Evolutionary conservation across 2,329 filamentous ascomycete genomes (phyloP), one percentile per base, ranked within the genome.

Genomic region (Sarocladiaceae sp.): DNA sequence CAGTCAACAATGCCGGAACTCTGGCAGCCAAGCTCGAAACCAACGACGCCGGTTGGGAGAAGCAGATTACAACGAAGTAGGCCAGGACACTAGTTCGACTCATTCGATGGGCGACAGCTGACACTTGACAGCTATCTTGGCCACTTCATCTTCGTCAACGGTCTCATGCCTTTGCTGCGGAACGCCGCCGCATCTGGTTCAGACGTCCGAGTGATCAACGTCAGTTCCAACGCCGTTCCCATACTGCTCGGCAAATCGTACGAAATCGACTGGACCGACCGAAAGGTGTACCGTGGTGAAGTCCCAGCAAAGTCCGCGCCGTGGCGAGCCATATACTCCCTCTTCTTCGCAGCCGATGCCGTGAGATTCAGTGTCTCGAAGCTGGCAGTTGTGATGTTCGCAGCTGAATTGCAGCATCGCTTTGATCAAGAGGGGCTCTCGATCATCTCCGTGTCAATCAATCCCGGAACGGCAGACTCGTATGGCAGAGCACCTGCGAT

Each of bases 1-100:
- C 25, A 65, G 63, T 66, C 29, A 65, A 65, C 53, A 65, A 64
- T 40, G 57, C 59, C 13, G 58, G 57, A 4, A 31, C 36, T 6
- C 20, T 39, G 4, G 40, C 51, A 15, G 23, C 35, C 2, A 37
- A 52, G 1, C 48, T 54, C 13, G 50, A 61, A 15, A 52, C 42
- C 1, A 44, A 51, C 2, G 54, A 52, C 2, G 46, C 51, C 1
- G 58, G 58, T 13, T 65, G 59, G 56, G 63, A 65, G 48, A 51
- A 47, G 17, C 53, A 54, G 31, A 62, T 65, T 57, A 54, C 58
- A 10, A 50, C 54, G 10, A 54, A 55, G 63, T 64, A 51, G 39
- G 51, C 37, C 33, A 15, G 11, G 10, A 12, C 23, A 33, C 11
- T 29, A 3, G 12, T 8, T n/a, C 22, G 4, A 25, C 13, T 18